phyloP scores from a whole-genome alignment of 2,329 filamentous ascomycete genomes.

The Pseudogymnoascus destructans region DNA sequence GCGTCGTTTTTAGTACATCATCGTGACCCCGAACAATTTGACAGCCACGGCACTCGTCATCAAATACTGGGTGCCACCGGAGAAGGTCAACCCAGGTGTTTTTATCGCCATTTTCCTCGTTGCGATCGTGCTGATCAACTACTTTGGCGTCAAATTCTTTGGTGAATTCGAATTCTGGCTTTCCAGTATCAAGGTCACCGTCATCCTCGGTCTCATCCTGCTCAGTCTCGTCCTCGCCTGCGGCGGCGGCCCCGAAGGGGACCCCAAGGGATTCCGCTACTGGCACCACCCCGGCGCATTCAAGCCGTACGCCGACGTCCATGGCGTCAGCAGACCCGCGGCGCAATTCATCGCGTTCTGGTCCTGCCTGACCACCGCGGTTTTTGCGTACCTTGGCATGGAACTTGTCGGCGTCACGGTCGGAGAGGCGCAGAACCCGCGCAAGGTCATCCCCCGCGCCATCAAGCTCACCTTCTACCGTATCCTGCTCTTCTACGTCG shows the following conservation, averaged over 20 bases:
- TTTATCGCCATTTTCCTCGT: constrained; percentile 63
- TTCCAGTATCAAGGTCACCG: constrained; percentile 53
- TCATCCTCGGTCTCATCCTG: constrained; percentile 53
- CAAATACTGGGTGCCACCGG: constrained; percentile 57
- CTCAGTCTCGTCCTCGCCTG: constrained; percentile 49
- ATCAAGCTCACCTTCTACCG: constrained; percentile 48
- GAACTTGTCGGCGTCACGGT: constrained; percentile 51
- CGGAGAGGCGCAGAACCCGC: constrained; percentile 50
- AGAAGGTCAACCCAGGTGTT: constrained; percentile 61
- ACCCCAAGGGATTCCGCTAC: constrained; percentile 37
- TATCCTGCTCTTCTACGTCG: constrained; percentile 49
- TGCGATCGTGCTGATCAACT: constrained; percentile 51
- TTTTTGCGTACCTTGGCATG: constrained; percentile 49
- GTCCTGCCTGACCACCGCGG: constrained; percentile 37
- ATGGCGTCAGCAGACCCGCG: constrained; percentile 30
- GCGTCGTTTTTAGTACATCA: constrained; percentile 52
- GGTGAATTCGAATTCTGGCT: constrained; percentile 43
- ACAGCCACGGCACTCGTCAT: constrained; percentile 71
- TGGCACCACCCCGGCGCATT: constrained; percentile 35
- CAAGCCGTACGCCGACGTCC: constrained; percentile 30
- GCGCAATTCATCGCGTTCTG: constrained; percentile 45
- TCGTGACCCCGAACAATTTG: constrained; percentile 72
- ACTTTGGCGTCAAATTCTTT: constrained; percentile 34
- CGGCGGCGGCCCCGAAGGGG: constrained; percentile 49
- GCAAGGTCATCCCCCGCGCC: constrained; percentile 53